phyloP scores from a whole-genome alignment of 129 eudicot species.

The Chrysanthemum makinoi region DNA sequence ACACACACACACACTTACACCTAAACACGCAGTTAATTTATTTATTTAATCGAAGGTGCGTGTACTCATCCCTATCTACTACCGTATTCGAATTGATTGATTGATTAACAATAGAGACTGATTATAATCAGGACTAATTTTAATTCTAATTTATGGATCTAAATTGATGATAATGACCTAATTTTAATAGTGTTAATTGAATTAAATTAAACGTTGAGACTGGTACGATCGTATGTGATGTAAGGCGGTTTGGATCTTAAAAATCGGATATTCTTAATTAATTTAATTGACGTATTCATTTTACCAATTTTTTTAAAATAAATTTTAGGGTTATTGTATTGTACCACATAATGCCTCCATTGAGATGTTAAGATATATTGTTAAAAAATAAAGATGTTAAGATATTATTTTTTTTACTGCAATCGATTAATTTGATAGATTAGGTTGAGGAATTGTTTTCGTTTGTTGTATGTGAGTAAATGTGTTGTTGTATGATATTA shows the following conservation, averaged over 20 bases:
- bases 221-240: not conserved
- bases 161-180: not conserved
- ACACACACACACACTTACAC: constrained; percentile 5
- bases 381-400: not conserved
- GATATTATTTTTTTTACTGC: not conserved
- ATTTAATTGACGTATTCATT: not conserved
- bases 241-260: constrained; percentile 30
- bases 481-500: too few species aligned
- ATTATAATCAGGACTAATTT: constrained; percentile 2
- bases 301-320: too few species aligned
- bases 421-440: constrained; percentile 12
- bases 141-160: constrained; percentile 30
- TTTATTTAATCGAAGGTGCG: constrained; percentile 25
- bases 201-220: not conserved
- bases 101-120: not conserved
- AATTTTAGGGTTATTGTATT: constrained; percentile 10
- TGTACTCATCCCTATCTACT: not conserved
- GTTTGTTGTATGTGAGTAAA: not conserved
- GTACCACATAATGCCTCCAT: constrained; percentile 1
- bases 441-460: constrained; percentile 2
- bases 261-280: constrained; percentile 22
- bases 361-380: constrained; percentile 6
- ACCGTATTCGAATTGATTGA: constrained; percentile 6
- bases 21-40: too few species aligned
- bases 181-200: not conserved